Evolutionary conservation across 2,329 filamentous ascomycete genomes (phyloP).

Genomic region (Zymoseptoria crescenta): DNA sequence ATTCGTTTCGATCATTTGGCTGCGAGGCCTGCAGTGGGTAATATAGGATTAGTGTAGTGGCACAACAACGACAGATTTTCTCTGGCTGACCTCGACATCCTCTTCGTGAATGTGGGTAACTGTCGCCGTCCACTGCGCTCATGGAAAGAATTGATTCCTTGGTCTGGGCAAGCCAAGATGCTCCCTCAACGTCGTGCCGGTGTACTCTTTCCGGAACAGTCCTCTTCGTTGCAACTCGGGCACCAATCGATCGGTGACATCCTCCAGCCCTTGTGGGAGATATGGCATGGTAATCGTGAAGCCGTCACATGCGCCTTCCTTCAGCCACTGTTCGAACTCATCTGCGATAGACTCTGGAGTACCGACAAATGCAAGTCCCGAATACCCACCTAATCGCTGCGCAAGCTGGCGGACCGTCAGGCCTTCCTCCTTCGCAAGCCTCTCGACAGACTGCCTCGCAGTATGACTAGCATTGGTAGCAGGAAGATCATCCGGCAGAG

Average conservation of each 20-base stretch:
- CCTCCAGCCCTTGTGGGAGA: slow-evolving; percentile 20
- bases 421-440: slow-evolving; percentile 16
- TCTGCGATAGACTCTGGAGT: slow-evolving; percentile 17
- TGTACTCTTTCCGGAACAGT: slow-evolving; percentile 19
- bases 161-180: slow-evolving; percentile 20
- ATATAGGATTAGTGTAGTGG: background rate
- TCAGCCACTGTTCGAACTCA: slow-evolving; percentile 19
- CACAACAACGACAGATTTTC: background rate
- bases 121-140: background rate
- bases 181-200: slow-evolving; percentile 18
- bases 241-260: slow-evolving; percentile 18
- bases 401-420: slow-evolving; percentile 21
- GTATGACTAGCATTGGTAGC: slow-evolving; percentile 20
- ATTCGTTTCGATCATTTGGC: background rate
- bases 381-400: slow-evolving; percentile 18
- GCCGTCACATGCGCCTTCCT: slow-evolving; percentile 18
- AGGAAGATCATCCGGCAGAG: slow-evolving; percentile 17
- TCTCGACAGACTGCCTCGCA: slow-evolving; percentile 13
- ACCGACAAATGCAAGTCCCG: slow-evolving; percentile 18
- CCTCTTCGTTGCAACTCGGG: slow-evolving; percentile 19
- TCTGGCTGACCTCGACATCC: background rate
- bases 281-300: slow-evolving; percentile 21
- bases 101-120: background rate
- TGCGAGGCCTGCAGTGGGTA: background rate
- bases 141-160: slow-evolving; percentile 18